These are phyloP conservation scores for Lotmaria passim DNA, from an alignment of 208 protist species.

Conservation along the genomic window DNA sequence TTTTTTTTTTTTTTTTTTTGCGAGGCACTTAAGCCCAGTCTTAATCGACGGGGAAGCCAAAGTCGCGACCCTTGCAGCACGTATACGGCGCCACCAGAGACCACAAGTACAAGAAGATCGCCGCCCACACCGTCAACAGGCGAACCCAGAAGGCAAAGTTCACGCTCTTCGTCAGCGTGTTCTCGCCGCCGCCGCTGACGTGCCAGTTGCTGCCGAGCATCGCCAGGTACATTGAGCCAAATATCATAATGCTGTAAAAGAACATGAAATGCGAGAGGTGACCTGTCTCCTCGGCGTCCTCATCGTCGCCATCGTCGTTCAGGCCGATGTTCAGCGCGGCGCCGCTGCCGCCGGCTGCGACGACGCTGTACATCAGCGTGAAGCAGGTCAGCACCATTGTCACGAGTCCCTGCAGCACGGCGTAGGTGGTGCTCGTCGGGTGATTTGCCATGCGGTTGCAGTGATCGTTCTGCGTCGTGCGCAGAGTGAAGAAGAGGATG, in stretches of 20 bases:
- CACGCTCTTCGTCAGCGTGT: conserved; percentile 46
- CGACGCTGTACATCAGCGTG: conserved; percentile 78
- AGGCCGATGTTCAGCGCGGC: conserved; percentile 55
- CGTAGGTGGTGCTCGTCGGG: conserved; percentile 39
- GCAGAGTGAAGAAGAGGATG: conserved; percentile 90
- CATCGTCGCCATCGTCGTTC: conserved; percentile 77
- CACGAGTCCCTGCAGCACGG: conserved; percentile 62
- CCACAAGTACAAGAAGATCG: conserved; percentile 91
- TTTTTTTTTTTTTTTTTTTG: background rate
- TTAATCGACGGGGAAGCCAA: conserved; percentile 73
- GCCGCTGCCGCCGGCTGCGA: conserved; percentile 73
- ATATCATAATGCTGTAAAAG: conserved; percentile 94
- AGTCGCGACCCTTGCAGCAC: conserved; percentile 90
- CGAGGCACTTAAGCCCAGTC: conserved; percentile 43
- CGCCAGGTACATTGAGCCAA: conserved; percentile 94
- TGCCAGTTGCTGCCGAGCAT: conserved; percentile 94
- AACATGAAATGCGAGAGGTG: conserved; percentile 91
- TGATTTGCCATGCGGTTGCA: conserved; percentile 71
- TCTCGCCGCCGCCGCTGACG: conserved; percentile 71
- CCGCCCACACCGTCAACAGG: conserved; percentile 80
- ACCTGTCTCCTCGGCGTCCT: conserved; percentile 77
- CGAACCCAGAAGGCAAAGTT: conserved; percentile 93
- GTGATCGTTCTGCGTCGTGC: conserved; percentile 47
- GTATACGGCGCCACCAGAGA: conserved; percentile 91
- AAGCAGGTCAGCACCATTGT: conserved; percentile 56